Evolutionary conservation across 1,284 basidiomycete genomes (phyloP), one percentile per base, ranked within the genome.

Genomic region (Boletus austroedulis): DNA sequence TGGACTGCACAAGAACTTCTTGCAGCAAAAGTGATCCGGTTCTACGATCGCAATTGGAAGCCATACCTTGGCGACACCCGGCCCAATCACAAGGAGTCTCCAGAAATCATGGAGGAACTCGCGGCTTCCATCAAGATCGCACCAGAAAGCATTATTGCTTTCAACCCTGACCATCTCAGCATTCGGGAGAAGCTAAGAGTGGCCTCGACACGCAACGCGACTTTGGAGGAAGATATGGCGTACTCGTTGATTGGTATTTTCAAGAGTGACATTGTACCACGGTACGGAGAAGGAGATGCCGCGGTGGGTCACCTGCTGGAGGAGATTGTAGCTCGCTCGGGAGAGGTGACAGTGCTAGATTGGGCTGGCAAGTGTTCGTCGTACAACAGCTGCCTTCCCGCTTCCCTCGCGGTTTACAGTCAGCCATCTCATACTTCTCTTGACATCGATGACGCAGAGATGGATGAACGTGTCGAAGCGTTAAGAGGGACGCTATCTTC

Each of bases 1-100:
- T 65, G 65, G 65, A 67, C 65, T 4, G 15, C 43, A 3, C 65
- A 63, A 34, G 64, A 65, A 12, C 47, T 64, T 34, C 62, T 64
- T 19, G 50, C 53, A 5, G 48, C 61, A 4, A 53, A 50, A 8
- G 28, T 47, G n/a, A 45, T 64, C 44, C 47, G 58, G 32, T 64
- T 64, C 50, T 64, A 50, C 26, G 5, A 36, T 19, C 8, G 17
- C 17, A 19, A 38, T 10, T 38, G 36, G 36, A 38, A 38, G 19
- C 36, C 19, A 19, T 38, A 38, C 17, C 36, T 38, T 19, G 36
- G 36, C 17, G 36, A 38, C 15, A 38, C 8, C 19, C 19, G 19
- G 36, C 19, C 5, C 36, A 38, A 38, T 19, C 36, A 38, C 36
- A 38, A 38, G 36, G 36, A 38, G 7, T 38, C 36, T 5, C 36